These are phyloP conservation scores for Paraphoma sp. DNA, from an alignment of 2,329 filamentous ascomycete genomes.

Conservation along the genomic window DNA sequence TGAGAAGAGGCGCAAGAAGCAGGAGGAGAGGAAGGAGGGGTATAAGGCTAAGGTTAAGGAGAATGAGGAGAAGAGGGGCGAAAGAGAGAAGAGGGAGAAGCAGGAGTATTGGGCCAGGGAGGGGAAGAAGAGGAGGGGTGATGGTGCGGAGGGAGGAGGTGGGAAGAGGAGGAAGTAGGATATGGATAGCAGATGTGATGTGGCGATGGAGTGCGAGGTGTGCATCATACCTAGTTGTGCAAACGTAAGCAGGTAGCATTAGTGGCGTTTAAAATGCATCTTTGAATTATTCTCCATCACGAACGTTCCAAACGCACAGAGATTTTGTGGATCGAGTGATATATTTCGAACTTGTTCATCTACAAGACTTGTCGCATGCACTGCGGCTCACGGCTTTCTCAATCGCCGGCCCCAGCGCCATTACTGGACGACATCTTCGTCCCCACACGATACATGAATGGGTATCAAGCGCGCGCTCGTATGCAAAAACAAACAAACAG, in stretches of 20 bases:
- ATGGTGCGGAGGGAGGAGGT: conserved; percentile 54
- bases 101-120: conserved; percentile 93
- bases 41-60: conserved; percentile 86
- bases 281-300: background rate
- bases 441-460: background rate
- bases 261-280: background rate
- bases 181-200: background rate
- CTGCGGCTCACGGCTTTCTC: no score
- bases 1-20: conserved; percentile 80
- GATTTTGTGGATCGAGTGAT: no score
- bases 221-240: background rate
- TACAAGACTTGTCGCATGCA: no score
- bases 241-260: background rate
- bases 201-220: background rate
- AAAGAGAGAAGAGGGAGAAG: conserved; percentile 86
- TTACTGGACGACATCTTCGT: background rate
- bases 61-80: conserved; percentile 82
- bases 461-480: background rate
- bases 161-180: conserved; percentile 37
- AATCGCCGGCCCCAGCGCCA: background rate
- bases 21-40: conserved; percentile 82
- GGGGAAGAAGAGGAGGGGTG: conserved; percentile 76
- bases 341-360: no score
- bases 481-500: background rate
- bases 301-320: no score